Evolutionary conservation across 371 early-diverging fungal species (phyloP).

Genomic region (Enterocytospora artemiae): DNA sequence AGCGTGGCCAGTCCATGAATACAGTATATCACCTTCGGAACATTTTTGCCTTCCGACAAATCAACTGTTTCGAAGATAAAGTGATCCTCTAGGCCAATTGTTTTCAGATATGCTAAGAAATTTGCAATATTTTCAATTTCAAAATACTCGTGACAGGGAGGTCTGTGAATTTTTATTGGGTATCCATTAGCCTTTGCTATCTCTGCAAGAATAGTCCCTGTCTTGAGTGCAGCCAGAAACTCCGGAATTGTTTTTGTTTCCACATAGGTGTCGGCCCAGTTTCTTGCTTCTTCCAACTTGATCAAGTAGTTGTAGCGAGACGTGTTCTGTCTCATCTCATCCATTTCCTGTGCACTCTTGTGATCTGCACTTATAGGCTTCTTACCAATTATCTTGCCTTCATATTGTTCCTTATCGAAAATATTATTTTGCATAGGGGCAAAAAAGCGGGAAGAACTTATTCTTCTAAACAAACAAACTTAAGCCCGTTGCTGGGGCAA

Average conservation of each 20-base stretch:
- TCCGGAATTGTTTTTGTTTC: conserved; percentile 68
- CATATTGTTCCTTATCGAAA: background rate
- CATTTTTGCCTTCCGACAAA: conserved; percentile 93
- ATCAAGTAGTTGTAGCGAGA: conserved; percentile 94
- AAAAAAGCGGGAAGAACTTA: background rate
- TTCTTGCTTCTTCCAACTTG: conserved; percentile 92
- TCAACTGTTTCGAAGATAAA: conserved; percentile 95
- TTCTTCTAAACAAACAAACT: background rate
- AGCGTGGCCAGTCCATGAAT: conserved; percentile 83
- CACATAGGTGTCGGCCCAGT: conserved; percentile 68
- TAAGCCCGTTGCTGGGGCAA: background rate
- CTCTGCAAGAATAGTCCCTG: conserved; percentile 81
- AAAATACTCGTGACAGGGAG: conserved; percentile 69
- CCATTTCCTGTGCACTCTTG: conserved; percentile 63
- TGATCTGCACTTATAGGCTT: conserved; percentile 14
- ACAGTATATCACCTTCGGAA: conserved; percentile 96
- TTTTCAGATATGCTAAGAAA: conserved; percentile 69
- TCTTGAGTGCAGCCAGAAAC: conserved; percentile 68
- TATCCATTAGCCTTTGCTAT: conserved; percentile 70
- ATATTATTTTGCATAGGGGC: conserved; percentile 2
- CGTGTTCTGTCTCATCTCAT: conserved; percentile 73
- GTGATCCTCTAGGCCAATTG: conserved; percentile 70
- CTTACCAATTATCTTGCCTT: conserved; percentile 3
- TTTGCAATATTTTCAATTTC: conserved; percentile 96
- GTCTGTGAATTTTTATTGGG: conserved; percentile 74